phyloP scores from a whole-genome alignment of 176 grass and related monocot genomes.

The Calamus simplicifolius region DNA sequence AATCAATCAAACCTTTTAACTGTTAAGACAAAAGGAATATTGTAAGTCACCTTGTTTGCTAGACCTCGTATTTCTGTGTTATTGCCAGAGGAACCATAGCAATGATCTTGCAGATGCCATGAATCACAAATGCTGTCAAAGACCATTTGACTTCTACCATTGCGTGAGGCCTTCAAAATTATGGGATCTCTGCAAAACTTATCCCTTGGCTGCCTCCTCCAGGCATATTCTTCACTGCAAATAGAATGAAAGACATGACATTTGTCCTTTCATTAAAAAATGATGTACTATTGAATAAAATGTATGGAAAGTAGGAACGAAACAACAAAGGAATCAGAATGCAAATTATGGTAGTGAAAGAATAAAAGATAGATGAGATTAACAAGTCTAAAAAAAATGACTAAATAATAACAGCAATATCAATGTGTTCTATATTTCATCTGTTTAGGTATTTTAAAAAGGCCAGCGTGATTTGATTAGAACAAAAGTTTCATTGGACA shows the following conservation, averaged over 20 bases:
- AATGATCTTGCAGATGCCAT: conserved; percentile 23
- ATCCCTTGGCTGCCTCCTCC: conserved; percentile 19
- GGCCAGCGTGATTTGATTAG: no score
- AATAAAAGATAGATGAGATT: no score
- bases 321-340: neutral
- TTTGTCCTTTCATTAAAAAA: no score
- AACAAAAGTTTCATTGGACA: no score
- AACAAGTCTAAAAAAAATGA: no score
- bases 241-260: neutral
- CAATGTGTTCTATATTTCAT: no score
- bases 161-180: conserved; percentile 21
- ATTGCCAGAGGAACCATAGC: conserved; percentile 31
- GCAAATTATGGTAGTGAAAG: no score
- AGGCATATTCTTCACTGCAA: conserved; percentile 30
- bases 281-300: neutral
- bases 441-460: no score
- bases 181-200: conserved; percentile 5
- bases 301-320: neutral
- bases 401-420: no score
- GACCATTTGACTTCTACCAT: conserved; percentile 11
- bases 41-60: conserved; percentile 44
- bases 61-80: conserved; percentile 53
- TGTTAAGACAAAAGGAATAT: no score
- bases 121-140: conserved; percentile 20
- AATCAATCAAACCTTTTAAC: no score